A percentile compares a stretch with the other conserved stretches of the same genome.
Conservation (phyloP, 352 stramenopile species). For the Phytophthora palmivora region DNA sequence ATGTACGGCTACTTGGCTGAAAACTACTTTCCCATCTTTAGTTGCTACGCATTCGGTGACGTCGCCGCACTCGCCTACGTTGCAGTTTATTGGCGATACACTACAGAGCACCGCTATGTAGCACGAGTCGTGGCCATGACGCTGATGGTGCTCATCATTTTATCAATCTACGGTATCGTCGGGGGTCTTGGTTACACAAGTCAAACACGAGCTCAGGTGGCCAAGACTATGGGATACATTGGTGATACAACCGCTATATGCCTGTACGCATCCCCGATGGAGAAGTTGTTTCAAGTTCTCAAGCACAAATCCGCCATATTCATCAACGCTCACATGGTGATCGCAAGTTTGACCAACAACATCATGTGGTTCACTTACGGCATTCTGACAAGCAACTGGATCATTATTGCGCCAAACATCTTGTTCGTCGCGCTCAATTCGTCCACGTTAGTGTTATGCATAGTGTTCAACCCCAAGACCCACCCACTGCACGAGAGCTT, state of each 20-base stretch:
- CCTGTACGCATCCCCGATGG: constrained; percentile 50
- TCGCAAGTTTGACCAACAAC: constrained; percentile 47
- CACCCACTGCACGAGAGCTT: constrained; percentile 24
- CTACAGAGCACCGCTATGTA: constrained; percentile 34
- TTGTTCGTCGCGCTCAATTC: constrained; percentile 35
- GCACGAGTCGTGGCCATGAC: constrained; percentile 24
- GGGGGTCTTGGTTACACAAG: constrained; percentile 34
- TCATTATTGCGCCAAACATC: constrained; percentile 40
- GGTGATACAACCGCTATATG: constrained; percentile 30
- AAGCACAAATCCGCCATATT: constrained; percentile 44
- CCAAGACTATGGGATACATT: constrained; percentile 37
- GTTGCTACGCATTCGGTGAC: constrained; percentile 40
- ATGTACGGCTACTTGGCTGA: constrained; percentile 50
- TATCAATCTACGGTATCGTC: constrained; percentile 46
- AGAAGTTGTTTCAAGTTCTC: constrained; percentile 52
- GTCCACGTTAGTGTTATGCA: constrained; percentile 33
- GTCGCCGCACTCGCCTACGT: constrained; percentile 44
- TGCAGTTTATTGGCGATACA: constrained; percentile 55
- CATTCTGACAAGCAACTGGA: constrained; percentile 31
- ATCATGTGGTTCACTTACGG: constrained; percentile 59
- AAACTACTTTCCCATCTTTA: constrained; percentile 56
- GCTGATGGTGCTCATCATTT: constrained; percentile 15
- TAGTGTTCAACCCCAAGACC: constrained; percentile 34
- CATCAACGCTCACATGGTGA: constrained; percentile 57
- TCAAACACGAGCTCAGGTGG: constrained; percentile 32